A percentile compares a stretch with the other conserved stretches of the same genome.
phyloP scores from a whole-genome alignment of 2,329 filamentous ascomycete species.

The Pyricularia sp. region DNA sequence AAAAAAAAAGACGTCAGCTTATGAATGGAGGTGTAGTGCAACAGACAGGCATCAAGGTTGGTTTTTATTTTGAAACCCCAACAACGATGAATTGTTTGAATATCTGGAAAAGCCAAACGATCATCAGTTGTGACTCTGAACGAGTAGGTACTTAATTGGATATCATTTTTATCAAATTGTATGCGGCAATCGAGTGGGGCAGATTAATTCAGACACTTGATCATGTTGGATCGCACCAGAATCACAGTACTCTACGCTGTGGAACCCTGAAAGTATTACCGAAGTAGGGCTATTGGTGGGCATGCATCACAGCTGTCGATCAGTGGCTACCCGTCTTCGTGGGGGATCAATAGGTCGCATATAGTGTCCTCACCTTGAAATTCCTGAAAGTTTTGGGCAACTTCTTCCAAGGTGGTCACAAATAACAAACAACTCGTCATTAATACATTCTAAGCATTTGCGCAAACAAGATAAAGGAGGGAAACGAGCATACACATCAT shows the following conservation, averaged over 20 bases:
- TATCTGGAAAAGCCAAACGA: background rate
- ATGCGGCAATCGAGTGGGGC: background rate
- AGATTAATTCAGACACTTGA: background rate
- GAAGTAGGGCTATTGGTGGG: background rate
- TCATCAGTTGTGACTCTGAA: background rate
- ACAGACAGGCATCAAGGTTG: background rate
- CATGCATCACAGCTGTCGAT: background rate
- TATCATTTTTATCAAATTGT: background rate
- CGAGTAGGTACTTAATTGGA: background rate
- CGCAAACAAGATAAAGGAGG: background rate
- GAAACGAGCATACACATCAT: no score
- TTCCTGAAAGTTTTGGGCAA: background rate
- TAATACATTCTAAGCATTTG: background rate
- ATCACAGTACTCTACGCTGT: background rate
- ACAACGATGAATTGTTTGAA: background rate
- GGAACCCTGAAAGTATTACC: background rate
- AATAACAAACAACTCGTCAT: background rate
- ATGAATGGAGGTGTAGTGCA: background rate
- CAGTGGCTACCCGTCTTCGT: background rate
- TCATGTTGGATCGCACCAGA: background rate
- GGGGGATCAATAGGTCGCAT: no score
- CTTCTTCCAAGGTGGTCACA: background rate
- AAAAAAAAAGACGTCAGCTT: no score
- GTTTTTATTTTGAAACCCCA: background rate
- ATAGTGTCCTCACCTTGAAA: background rate